These are phyloP conservation scores for Globisporangium sylvaticum DNA, from an alignment of 352 stramenopile genomes.

Conservation along the genomic window DNA sequence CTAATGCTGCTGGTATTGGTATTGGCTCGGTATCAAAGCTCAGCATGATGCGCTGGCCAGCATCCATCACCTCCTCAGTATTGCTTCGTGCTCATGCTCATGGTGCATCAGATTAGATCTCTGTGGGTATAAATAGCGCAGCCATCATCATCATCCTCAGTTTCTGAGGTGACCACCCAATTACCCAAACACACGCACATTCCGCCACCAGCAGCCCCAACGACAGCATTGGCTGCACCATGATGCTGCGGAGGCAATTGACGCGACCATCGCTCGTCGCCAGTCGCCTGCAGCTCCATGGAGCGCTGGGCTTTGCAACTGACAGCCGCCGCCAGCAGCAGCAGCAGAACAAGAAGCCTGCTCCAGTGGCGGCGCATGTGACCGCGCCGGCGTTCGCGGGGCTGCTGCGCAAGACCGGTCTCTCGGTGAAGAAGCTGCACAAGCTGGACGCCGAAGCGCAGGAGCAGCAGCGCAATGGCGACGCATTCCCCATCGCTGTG, in stretches of 20 bases:
- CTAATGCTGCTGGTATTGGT: background rate
- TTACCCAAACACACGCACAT: background rate
- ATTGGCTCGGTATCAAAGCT: background rate
- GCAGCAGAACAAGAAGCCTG: background rate
- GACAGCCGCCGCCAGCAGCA: background rate
- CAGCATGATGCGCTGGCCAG: background rate
- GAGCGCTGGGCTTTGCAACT: slow-evolving; percentile 2
- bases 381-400: slow-evolving; percentile 31
- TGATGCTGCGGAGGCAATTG: slow-evolving; percentile 4
- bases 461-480: background rate
- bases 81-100: too few relatives aligned
- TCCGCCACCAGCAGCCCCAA: background rate
- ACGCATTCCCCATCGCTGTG: slow-evolving; percentile 54
- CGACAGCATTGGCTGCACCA: background rate
- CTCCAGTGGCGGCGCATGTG: slow-evolving; percentile 11
- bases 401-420: slow-evolving; percentile 32
- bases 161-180: slow-evolving; percentile 7
- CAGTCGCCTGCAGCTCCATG: background rate
- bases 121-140: slow-evolving; percentile 5
- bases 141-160: slow-evolving; percentile 1
- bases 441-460: slow-evolving; percentile 28
- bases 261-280: background rate
- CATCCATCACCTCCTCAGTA: background rate
- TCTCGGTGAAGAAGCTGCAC: slow-evolving; percentile 39
- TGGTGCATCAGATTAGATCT: background rate